Conservation (phyloP, 495 filamentous ascomycete genomes). For the Hyaloscypha bicolor region DNA sequence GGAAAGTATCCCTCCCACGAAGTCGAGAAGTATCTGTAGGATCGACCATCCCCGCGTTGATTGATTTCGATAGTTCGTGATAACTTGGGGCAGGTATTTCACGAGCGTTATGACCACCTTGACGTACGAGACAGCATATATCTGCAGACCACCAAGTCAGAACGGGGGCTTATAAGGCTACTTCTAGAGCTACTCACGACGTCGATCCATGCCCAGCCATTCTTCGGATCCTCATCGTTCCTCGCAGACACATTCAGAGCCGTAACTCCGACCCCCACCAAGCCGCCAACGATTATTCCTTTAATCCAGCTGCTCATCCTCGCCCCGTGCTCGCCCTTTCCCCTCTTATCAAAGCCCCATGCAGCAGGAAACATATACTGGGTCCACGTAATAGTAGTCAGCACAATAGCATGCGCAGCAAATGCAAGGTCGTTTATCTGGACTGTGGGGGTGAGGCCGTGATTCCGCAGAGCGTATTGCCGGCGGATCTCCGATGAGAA, state of each 20-base stretch:
- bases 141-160: slow-evolving; percentile 46
- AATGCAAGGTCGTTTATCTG: slow-evolving; percentile 90
- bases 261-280: slow-evolving; percentile 58
- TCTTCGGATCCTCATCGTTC: slow-evolving; percentile 55
- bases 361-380: slow-evolving; percentile 67
- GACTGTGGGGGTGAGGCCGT: slow-evolving; percentile 75
- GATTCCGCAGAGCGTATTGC: slow-evolving; percentile 84
- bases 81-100: slow-evolving; percentile 90
- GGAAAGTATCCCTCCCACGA: slow-evolving; percentile 79
- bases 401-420: slow-evolving; percentile 70
- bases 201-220: slow-evolving; percentile 75
- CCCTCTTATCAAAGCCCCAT: slow-evolving; percentile 74
- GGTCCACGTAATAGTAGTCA: slow-evolving; percentile 66
- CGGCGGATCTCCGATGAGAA: slow-evolving; percentile 74
- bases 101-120: slow-evolving; percentile 87
- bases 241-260: slow-evolving; percentile 55
- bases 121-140: slow-evolving; percentile 81
- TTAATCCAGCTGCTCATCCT: slow-evolving; percentile 65
- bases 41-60: slow-evolving; percentile 92
- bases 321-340: slow-evolving; percentile 34
- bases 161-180: slow-evolving; percentile 12
- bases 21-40: slow-evolving; percentile 79
- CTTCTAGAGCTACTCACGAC: slow-evolving; percentile 57
- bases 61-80: slow-evolving; percentile 76
- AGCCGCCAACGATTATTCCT: slow-evolving; percentile 66